Evolutionary conservation across 345 rosid genomes (phyloP), one percentile per base, ranked within the genome.

Genomic region (Dovyalis caffra): DNA sequence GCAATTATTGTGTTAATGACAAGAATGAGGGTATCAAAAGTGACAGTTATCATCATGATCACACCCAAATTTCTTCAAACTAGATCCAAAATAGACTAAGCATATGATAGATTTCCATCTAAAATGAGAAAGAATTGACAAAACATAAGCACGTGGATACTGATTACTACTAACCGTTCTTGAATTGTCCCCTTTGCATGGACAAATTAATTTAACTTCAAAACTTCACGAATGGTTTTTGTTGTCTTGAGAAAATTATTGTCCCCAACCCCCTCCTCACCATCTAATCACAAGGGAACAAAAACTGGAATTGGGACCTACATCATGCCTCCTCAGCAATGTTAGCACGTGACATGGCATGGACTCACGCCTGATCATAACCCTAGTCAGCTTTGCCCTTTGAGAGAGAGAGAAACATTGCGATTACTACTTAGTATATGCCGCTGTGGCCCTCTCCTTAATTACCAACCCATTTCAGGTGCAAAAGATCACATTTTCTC

Each of bases 271-370:
- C 6, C 5, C 12, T 11, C 32, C 4, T 18, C 2, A 6, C 69
- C 3, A 28, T 64, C 77, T 26, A 68, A 74, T 78, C 81, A 49
- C 1, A 4, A 26, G 79, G 79, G 66, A 64, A 72, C 83, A 76
- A 1, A n/a, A 10, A 28, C 1, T 23, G 23, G 26, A 32, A 38
- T 4, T 21, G 71, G 77, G 77, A 11, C 71, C 75, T 35, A 25
- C 28, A 25, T 2, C 2, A 62, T 75, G 84, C 80, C 83, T 35
- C 74, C 76, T 77, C 32, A 25, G 79, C 79, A 28, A 38, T 14
- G 37, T 45, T 20, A 76, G 57, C 74, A 68, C 74, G 78, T 75
- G 82, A 47, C 74, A 72, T 32, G 81, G 67, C 51, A 66, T 66
- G 76, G 83, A 21, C 18, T n/a, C 70, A 51, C 76, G 73, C 76